Percentiles rank a stretch among this genome's conserved stretches.
phyloP scores from a whole-genome alignment of 2,329 filamentous ascomycete species.

The Xylaria arbuscula region DNA sequence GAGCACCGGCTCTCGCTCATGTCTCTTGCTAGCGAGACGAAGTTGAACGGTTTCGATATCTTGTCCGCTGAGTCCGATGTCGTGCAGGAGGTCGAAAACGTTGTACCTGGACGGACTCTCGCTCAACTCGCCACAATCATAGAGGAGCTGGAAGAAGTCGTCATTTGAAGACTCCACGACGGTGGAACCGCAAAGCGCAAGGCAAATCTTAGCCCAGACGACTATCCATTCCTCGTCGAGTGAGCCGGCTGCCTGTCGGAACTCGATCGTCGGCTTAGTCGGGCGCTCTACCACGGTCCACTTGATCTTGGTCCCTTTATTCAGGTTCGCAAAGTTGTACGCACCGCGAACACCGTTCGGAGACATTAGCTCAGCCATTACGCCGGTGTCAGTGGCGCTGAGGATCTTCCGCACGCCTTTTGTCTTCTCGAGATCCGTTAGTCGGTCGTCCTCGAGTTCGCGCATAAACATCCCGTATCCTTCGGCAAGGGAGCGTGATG shows the following conservation, averaged over 20 bases:
- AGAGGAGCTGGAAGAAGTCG: conserved; percentile 26
- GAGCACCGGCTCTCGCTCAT: conserved; percentile 17
- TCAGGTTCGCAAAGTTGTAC: conserved; percentile 21
- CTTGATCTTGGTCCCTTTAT: neutral
- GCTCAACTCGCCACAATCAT: conserved; percentile 4
- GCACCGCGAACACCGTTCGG: neutral
- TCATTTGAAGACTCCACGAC: conserved; percentile 21
- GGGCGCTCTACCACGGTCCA: too few relatives aligned
- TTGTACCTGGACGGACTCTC: neutral
- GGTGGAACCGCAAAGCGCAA: conserved; percentile 19
- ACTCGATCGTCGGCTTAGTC: conserved; percentile 18
- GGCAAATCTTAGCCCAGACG: conserved; percentile 23
- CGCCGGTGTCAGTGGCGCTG: neutral
- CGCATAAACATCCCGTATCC: neutral
- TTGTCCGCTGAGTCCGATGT: conserved; percentile 7
- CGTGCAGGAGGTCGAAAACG: conserved; percentile 22
- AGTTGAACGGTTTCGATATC: conserved; percentile 14
- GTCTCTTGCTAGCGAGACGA: neutral
- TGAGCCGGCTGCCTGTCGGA: conserved; percentile 24
- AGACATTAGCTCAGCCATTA: neutral
- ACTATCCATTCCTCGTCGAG: conserved; percentile 26
- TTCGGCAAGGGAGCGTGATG: conserved; percentile 9
- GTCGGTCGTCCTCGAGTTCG: neutral
- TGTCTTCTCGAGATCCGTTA: neutral
- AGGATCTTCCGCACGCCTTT: neutral